These are phyloP conservation scores for Macadamia tetraphylla DNA, from an alignment of 164 flowering plant species.

Conservation along the genomic window DNA sequence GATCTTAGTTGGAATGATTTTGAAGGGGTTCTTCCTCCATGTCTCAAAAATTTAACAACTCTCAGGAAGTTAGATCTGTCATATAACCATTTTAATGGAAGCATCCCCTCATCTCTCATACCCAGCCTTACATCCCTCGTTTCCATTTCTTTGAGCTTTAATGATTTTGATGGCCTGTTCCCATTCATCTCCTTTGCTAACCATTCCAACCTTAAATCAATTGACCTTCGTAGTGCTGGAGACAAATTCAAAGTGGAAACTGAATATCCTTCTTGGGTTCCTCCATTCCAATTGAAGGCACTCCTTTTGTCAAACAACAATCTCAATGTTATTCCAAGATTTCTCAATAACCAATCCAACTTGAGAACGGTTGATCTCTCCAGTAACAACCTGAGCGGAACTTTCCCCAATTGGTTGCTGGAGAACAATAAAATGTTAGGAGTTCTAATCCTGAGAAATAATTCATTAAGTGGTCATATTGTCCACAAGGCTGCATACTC, in stretches of 20 bases:
- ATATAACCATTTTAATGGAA: constrained; percentile 1
- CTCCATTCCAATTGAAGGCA: constrained; percentile 6
- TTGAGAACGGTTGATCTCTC: constrained; percentile 5
- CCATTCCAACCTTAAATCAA: background rate
- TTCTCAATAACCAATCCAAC: constrained; percentile 3
- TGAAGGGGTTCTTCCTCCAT: constrained; percentile 8
- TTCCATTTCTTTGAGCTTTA: background rate
- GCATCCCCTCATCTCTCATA: constrained; percentile 4
- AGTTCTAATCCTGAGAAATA: background rate
- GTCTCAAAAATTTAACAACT: constrained; percentile 7
- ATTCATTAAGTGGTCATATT: background rate
- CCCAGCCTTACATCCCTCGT: constrained; percentile 7
- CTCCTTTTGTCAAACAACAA: constrained; percentile 6
- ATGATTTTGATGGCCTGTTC: constrained; percentile 5
- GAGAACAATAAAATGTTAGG: background rate
- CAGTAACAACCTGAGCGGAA: constrained; percentile 6
- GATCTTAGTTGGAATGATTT: background rate
- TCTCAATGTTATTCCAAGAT: background rate
- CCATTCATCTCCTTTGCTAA: constrained; percentile 1
- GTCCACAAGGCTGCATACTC: too few relatives aligned
- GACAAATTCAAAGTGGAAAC: background rate
- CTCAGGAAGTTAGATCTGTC: constrained; percentile 9
- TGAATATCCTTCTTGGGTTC: constrained; percentile 6
- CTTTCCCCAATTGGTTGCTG: constrained; percentile 4
- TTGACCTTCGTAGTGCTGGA: background rate